phyloP scores from a whole-genome alignment of 805 yeast species.

The Lipomyces mesembrius region DNA sequence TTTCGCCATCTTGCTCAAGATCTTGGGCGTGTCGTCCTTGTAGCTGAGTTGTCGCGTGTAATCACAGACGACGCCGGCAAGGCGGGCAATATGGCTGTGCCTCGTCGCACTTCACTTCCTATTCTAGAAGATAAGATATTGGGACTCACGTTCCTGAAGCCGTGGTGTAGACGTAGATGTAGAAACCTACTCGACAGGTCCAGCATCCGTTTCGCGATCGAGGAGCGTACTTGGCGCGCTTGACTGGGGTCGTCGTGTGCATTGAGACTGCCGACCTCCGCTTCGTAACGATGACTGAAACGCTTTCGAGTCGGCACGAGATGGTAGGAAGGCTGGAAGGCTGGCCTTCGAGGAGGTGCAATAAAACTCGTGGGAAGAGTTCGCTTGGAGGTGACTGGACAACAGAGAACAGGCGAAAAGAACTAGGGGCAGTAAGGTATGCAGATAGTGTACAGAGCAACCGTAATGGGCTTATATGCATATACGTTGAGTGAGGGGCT shows the following conservation, averaged over 20 bases:
- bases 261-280: not conserved
- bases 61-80: constrained; percentile 29
- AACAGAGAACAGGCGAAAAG: not conserved
- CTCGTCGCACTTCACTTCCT: constrained; percentile 35
- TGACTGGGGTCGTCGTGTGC: not conserved
- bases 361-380: not conserved
- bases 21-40: constrained; percentile 34
- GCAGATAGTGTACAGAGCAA: not conserved
- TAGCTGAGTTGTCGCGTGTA: constrained; percentile 31
- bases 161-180: not conserved
- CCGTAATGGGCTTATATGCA: no score
- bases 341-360: not conserved
- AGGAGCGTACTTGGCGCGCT: not conserved
- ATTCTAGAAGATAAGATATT: constrained; percentile 14
- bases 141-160: not conserved
- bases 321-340: not conserved
- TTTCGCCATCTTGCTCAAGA: constrained; percentile 28
- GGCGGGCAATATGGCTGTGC: constrained; percentile 31
- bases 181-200: constrained; percentile 32
- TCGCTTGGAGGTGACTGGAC: not conserved
- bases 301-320: not conserved
- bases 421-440: not conserved
- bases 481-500: no score
- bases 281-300: not conserved
- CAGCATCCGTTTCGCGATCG: constrained; percentile 35